Conservation (phyloP, 768 basidiomycete genomes). For the Strobilomyces confusus region DNA sequence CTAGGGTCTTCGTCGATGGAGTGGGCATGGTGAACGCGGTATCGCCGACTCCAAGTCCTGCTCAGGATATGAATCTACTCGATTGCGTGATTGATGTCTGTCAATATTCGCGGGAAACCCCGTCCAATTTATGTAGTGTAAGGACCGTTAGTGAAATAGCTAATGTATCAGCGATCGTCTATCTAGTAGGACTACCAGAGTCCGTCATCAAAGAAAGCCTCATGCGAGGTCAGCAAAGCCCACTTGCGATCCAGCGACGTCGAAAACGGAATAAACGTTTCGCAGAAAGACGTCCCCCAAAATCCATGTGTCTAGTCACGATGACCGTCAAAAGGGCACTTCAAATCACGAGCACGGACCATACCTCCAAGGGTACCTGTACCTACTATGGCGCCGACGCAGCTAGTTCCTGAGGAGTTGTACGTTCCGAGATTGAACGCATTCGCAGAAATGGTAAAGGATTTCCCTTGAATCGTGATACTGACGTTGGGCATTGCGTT, state of each 20-base stretch:
- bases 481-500: slow-evolving; percentile 22
- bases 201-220: background rate
- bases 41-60: background rate
- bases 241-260: slow-evolving; percentile 36
- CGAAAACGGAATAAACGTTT: slow-evolving; percentile 45
- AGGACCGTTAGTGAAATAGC: background rate
- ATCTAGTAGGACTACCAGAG: slow-evolving; percentile 1
- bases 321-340: background rate
- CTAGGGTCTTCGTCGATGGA: slow-evolving; percentile 44
- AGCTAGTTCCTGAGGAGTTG: background rate
- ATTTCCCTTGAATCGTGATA: slow-evolving; percentile 34
- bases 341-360: background rate
- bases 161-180: background rate
- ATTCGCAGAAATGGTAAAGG: slow-evolving; percentile 29
- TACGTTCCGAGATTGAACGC: slow-evolving; percentile 36
- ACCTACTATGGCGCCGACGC: slow-evolving; percentile 18
- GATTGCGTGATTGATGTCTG: background rate
- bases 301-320: slow-evolving; percentile 29
- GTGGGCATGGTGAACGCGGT: slow-evolving; percentile 14
- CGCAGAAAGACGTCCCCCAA: slow-evolving; percentile 40
- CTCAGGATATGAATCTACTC: background rate
- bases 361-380: slow-evolving; percentile 19
- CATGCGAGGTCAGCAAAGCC: slow-evolving; percentile 37
- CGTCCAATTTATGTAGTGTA: background rate
- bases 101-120: background rate